Evolutionary conservation across 306 rosid species (phyloP).

Genomic region (Prunus mira): DNA sequence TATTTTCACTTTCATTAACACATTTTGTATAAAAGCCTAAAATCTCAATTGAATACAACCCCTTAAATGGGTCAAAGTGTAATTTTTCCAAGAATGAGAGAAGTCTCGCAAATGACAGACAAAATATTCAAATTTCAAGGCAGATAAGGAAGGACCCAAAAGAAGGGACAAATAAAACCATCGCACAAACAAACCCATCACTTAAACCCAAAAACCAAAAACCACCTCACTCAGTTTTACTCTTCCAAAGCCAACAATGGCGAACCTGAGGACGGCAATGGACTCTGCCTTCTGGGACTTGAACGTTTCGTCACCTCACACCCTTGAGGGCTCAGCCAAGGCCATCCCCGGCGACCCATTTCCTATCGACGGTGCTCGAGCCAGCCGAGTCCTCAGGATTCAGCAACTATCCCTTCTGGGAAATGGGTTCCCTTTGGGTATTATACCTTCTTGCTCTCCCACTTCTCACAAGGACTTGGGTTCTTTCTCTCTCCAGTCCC

Average conservation of each 20-base stretch:
- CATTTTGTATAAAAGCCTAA: no score
- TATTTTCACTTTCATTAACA: no score
- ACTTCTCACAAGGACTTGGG: slow-evolving; percentile 52
- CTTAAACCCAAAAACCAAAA: background rate
- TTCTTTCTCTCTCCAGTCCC: slow-evolving; percentile 67
- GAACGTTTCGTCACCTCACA: slow-evolving; percentile 61
- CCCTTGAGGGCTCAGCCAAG: slow-evolving; percentile 60
- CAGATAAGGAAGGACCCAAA: background rate
- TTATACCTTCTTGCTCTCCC: slow-evolving; percentile 65
- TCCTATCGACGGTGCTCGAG: slow-evolving; percentile 63
- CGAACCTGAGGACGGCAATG: slow-evolving; percentile 69
- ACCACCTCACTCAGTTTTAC: background rate
- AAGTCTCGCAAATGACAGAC: no score
- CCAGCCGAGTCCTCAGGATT: slow-evolving; percentile 56
- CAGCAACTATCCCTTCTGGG: slow-evolving; percentile 55
- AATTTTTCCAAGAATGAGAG: background rate
- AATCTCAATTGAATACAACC: no score
- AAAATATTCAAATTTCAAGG: background rate
- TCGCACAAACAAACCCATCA: background rate
- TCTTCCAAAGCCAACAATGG: slow-evolving; percentile 43
- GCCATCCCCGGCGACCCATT: slow-evolving; percentile 67
- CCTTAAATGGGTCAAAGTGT: background rate
- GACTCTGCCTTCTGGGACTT: slow-evolving; percentile 80
- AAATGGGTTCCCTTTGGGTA: slow-evolving; percentile 44
- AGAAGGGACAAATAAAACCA: slow-evolving; percentile 1